Evolutionary conservation across 331 rosid genomes (phyloP).

Genomic region (Pyracantha coccinea): DNA sequence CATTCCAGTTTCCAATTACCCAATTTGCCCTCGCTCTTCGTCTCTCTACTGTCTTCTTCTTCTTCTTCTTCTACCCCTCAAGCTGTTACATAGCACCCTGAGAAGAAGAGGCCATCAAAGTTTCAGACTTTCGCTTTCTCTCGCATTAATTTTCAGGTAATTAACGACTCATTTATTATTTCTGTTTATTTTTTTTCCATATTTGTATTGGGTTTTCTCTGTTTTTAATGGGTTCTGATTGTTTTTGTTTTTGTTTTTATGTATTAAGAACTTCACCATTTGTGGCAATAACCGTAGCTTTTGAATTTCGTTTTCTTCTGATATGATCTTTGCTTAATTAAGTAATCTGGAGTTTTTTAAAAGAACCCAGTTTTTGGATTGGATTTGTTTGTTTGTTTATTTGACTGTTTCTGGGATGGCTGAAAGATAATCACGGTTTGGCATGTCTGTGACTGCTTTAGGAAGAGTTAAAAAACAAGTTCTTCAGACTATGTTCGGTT

Average conservation of each 20-base stretch:
- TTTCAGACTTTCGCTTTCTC: conserved; percentile 18
- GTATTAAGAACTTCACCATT: not conserved
- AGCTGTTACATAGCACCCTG: conserved; percentile 24
- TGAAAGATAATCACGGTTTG: not conserved
- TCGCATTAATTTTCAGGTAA: conserved; percentile 24
- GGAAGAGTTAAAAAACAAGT: not conserved
- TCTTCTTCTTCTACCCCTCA: conserved; percentile 15
- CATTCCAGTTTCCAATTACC: conserved; percentile 16
- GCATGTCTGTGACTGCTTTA: not conserved
- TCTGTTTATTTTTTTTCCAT: not conserved
- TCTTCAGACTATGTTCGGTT: not conserved
- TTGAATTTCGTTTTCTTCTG: not conserved
- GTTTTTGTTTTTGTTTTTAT: not conserved
- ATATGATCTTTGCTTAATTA: not conserved
- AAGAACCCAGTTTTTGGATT: not conserved
- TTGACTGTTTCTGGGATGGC: not conserved
- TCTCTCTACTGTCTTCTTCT: conserved; percentile 3
- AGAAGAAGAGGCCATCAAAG: conserved; percentile 2
- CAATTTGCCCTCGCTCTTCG: conserved; percentile 26
- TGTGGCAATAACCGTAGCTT: no score
- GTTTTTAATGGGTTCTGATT: not conserved
- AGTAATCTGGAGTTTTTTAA: not conserved
- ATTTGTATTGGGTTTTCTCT: not conserved
- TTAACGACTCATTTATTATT: conserved; percentile 7
- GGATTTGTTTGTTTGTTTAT: not conserved